phyloP scores from a whole-genome alignment of 495 filamentous ascomycete species.

The Penicillium pancosmium region DNA sequence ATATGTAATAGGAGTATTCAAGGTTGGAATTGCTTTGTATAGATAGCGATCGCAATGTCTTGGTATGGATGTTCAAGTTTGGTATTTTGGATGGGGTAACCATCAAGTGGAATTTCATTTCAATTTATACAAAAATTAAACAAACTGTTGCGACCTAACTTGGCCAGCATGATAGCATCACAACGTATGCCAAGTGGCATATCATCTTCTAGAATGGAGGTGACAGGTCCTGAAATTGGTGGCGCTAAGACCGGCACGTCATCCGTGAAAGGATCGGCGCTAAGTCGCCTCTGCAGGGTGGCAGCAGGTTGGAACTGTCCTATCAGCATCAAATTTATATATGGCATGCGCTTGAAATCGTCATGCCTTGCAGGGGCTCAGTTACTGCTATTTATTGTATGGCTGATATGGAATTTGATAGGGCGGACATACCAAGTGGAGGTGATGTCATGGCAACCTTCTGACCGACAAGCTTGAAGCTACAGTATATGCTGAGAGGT shows the following conservation, averaged over 20 bases:
- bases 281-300: not conserved
- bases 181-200: slow-evolving; percentile 26
- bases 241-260: slow-evolving; percentile 24
- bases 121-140: not conserved
- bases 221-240: slow-evolving; percentile 12
- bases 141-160: not conserved
- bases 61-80: too few species aligned
- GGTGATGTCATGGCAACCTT: slow-evolving; percentile 2
- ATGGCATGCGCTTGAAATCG: not conserved
- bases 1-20: not conserved
- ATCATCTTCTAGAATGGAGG: slow-evolving; percentile 12
- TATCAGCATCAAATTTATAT: not conserved
- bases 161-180: not conserved
- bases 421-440: not conserved
- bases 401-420: not conserved
- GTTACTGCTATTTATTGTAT: not conserved
- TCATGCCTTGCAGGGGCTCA: not conserved
- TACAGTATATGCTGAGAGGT: not conserved
- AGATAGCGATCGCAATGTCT: too few species aligned
- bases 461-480: not conserved
- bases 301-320: not conserved
- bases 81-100: too few species aligned
- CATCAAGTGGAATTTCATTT: too few species aligned
- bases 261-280: slow-evolving; percentile 25
- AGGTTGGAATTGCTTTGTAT: not conserved